phyloP scores from a whole-genome alignment of 306 rosid species.

The Calophaca sinica region DNA sequence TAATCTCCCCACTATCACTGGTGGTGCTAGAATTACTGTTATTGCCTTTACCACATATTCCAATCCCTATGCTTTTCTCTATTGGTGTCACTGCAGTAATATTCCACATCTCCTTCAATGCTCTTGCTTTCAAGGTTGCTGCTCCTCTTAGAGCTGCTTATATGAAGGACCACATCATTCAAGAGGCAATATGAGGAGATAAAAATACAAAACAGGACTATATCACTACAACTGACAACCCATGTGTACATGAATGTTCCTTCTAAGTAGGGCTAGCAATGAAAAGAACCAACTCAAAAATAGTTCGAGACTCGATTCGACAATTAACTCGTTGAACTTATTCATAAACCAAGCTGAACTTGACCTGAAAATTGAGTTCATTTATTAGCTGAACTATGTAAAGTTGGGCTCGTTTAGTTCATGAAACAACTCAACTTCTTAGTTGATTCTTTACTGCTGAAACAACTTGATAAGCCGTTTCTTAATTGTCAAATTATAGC shows the following conservation, averaged over 20 bases:
- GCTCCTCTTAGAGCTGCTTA: conserved; percentile 90
- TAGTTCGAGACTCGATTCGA: too few relatives aligned
- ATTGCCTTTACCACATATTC: conserved; percentile 66
- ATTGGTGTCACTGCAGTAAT: conserved; percentile 80
- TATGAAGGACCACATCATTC: conserved; percentile 20
- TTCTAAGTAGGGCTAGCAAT: too few relatives aligned
- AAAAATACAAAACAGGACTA: conserved; percentile 26
- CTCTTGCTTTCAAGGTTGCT: conserved; percentile 93
- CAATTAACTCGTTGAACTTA: too few relatives aligned
- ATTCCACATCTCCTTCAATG: conserved; percentile 89
- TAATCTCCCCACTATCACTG: conserved; percentile 73
- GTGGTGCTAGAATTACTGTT: conserved; percentile 52
- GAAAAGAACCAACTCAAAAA: too few relatives aligned
- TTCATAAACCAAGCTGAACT: too few relatives aligned
- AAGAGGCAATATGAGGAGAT: not conserved
- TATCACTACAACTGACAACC: not conserved
- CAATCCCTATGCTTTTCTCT: conserved; percentile 73
- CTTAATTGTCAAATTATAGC: too few relatives aligned
- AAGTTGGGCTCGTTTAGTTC: too few relatives aligned
- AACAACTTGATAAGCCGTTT: not conserved
- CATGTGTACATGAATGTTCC: too few relatives aligned
- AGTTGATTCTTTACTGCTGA: not conserved
- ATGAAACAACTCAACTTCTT: not conserved
- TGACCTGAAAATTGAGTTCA: too few relatives aligned
- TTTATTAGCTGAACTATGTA: too few relatives aligned